A percentile compares a stretch with the other conserved stretches of the same genome.
phyloP scores from a whole-genome alignment of 2,329 filamentous ascomycete species.

The Fusarium globosum region DNA sequence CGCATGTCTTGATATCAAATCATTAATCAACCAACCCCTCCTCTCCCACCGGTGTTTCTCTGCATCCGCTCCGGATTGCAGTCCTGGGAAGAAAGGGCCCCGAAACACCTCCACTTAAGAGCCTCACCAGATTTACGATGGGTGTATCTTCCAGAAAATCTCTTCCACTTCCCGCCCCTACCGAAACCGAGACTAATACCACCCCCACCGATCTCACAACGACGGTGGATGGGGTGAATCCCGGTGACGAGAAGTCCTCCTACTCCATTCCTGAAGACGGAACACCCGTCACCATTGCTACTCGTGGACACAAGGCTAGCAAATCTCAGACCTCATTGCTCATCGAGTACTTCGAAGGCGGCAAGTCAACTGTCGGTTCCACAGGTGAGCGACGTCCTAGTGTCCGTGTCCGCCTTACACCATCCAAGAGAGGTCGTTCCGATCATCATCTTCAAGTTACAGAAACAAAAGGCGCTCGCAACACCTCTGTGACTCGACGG shows the following conservation, averaged over 20 bases:
- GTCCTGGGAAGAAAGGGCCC: slow-evolving; percentile 36
- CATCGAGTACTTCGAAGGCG: slow-evolving; percentile 94
- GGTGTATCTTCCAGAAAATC: slow-evolving; percentile 66
- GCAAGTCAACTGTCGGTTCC: slow-evolving; percentile 66
- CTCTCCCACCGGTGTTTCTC: slow-evolving; percentile 34
- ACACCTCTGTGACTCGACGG: slow-evolving; percentile 66
- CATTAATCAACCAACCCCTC: slow-evolving; percentile 34
- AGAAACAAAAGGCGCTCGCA: slow-evolving; percentile 78
- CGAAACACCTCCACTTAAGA: slow-evolving; percentile 32
- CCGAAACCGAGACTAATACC: slow-evolving; percentile 74
- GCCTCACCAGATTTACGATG: slow-evolving; percentile 57
- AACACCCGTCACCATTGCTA: slow-evolving; percentile 91
- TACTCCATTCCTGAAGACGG: slow-evolving; percentile 88
- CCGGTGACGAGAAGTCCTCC: slow-evolving; percentile 76
- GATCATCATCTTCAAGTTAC: slow-evolving; percentile 89
- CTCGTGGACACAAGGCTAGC: slow-evolving; percentile 69
- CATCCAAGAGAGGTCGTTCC: slow-evolving; percentile 71
- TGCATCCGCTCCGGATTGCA: slow-evolving; percentile 36
- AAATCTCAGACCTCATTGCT: slow-evolving; percentile 88
- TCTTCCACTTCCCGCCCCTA: slow-evolving; percentile 81
- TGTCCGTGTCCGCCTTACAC: slow-evolving; percentile 82
- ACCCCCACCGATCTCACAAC: slow-evolving; percentile 68
- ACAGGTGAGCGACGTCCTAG: slow-evolving; percentile 79
- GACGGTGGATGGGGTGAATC: slow-evolving; percentile 72
- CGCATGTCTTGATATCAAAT: slow-evolving; percentile 47